Evolutionary conservation across 2,329 filamentous ascomycete species (phyloP), one percentile per base, ranked within the genome.

Genomic region (Fusarium sp.): DNA sequence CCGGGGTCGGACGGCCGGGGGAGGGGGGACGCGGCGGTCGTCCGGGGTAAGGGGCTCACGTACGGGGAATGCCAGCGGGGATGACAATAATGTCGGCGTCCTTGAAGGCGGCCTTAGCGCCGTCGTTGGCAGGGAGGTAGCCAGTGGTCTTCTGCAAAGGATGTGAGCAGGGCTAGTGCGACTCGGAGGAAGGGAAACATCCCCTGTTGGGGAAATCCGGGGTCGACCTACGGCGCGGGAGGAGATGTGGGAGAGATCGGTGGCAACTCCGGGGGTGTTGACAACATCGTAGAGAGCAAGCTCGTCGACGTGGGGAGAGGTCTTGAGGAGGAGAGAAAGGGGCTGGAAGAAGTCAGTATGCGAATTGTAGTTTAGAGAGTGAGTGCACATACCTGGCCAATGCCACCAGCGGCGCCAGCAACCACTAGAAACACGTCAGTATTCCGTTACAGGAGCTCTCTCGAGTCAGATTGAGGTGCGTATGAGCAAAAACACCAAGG

Each of bases 271-370:
- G 79, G 95, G 95, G 60, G 95, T 97, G 90, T 98, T 98, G 86
- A 98, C 96, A 78, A 99, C 95, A 97, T 99, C 97, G 89, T 98
- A 99, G 80, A 99, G 94, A 71, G 95, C 90, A 80, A 99, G 94
- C 88, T 98, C 94, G 81, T 96, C 93, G 81, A 99, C 89, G 81
- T 95, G 91, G 76, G 95, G 93, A 82, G 89, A 94, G 78, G 93
- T 91, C 91, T 99, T 99, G 84, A 98, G 90, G 80, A 99, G 93
- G 78, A 99, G 94, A 76, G 97, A 99, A 81, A 99, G 90, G 79
- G 97, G 97, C 95, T 98, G 65, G 30, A 63, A 45, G 38, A 50
- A 82, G 54, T 68, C 40, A 66, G 58, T 60, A 72, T 68, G 68
- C 80, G 68, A 80, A 77, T 47, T 65, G 38, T 43, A 30, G 59